These are phyloP conservation scores for Artemisia tridentata DNA, from an alignment of 129 eudicot species.

Conservation along the genomic window DNA sequence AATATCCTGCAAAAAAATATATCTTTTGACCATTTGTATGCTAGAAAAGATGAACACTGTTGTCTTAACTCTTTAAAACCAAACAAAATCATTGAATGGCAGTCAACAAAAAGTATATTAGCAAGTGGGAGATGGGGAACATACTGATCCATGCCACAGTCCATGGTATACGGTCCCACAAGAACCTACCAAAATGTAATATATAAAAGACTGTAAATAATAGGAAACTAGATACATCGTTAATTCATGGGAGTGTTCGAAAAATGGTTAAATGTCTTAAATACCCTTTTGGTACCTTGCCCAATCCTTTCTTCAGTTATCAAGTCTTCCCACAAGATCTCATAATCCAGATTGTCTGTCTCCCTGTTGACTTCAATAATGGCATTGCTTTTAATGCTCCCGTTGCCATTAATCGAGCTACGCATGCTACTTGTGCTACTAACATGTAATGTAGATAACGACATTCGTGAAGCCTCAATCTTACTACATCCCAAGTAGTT, in stretches of 20 bases:
- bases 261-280: neutral
- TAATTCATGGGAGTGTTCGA: no score
- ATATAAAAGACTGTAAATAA: neutral
- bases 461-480: conserved; percentile 19
- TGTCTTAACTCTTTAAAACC: neutral
- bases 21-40: no score
- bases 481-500: neutral
- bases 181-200: neutral
- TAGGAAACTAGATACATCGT: no score
- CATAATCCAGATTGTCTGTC: conserved; percentile 55
- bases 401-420: conserved; percentile 34
- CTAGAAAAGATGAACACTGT: no score
- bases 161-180: neutral
- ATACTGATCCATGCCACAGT: neutral
- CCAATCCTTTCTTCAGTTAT: conserved; percentile 71
- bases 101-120: no score
- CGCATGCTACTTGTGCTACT: conserved; percentile 47
- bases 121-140: neutral
- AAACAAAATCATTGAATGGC: neutral
- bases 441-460: conserved; percentile 36
- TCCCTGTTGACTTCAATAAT: conserved; percentile 53
- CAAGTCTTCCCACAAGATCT: conserved; percentile 77
- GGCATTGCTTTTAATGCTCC: conserved; percentile 50
- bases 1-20: no score
- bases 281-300: conserved; percentile 44